phyloP scores from a whole-genome alignment of 2,329 filamentous ascomycete species.

The Colletotrichum kahawae region DNA sequence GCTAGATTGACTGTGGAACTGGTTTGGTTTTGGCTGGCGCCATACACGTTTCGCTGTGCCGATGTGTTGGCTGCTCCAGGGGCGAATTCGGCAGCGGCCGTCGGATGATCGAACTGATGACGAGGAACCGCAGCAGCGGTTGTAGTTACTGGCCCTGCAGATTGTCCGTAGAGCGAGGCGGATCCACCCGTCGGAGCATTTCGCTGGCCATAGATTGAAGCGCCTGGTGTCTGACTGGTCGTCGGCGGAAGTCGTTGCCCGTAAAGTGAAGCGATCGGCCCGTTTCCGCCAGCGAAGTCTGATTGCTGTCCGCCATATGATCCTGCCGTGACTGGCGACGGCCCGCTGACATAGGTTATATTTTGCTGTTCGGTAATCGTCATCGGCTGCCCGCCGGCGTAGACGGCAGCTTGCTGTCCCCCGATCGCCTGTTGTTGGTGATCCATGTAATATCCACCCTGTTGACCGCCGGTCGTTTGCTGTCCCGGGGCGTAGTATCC shows the following conservation, averaged over 20 bases:
- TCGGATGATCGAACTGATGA: slow-evolving; percentile 15
- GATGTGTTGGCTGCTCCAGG: neutral
- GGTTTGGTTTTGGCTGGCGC: neutral
- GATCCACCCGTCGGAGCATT: neutral
- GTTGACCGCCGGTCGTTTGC: neutral
- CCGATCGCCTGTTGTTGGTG: neutral
- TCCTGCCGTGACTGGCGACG: neutral
- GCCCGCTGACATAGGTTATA: neutral
- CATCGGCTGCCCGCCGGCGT: neutral
- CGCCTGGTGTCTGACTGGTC: neutral
- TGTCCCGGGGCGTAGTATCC: neutral
- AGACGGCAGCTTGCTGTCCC: neutral
- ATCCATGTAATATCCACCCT: neutral
- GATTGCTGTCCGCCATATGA: neutral
- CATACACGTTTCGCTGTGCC: neutral
- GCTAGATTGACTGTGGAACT: slow-evolving; percentile 11
- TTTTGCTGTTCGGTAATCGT: neutral
- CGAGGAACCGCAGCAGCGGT: neutral
- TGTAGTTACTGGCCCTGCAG: neutral
- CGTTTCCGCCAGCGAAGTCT: neutral
- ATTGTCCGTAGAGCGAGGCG: neutral
- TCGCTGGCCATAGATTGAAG: neutral
- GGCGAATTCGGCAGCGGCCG: slow-evolving; percentile 5
- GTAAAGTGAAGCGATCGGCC: neutral
- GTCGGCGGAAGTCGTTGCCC: neutral